A percentile compares a stretch with the other conserved stretches of the same genome.
phyloP scores from a whole-genome alignment of 2,329 filamentous ascomycete genomes.

The Exophiala sp. region DNA sequence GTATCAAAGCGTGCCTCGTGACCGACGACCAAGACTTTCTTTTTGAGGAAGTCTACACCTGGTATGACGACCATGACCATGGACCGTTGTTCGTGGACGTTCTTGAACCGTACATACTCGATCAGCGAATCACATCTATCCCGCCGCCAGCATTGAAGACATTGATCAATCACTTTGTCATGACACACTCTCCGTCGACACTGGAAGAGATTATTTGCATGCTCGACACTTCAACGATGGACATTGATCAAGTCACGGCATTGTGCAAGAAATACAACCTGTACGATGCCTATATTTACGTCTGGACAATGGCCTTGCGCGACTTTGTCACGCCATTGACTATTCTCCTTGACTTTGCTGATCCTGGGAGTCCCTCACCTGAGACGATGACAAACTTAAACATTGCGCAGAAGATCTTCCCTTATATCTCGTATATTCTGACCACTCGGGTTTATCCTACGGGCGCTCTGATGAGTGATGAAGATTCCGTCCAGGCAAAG shows the following conservation, averaged over 20 bases:
- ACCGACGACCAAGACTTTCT: conserved; percentile 76
- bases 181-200: conserved; percentile 65
- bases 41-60: conserved; percentile 85
- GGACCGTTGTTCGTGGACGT: conserved; percentile 78
- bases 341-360: conserved; percentile 51
- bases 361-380: background rate
- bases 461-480: conserved; percentile 65
- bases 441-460: conserved; percentile 90
- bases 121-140: conserved; percentile 65
- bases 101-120: conserved; percentile 80
- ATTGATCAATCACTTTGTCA: conserved; percentile 73
- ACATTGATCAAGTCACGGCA: conserved; percentile 85
- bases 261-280: conserved; percentile 87
- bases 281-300: conserved; percentile 92
- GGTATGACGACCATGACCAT: conserved; percentile 71
- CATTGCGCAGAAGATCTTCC: conserved; percentile 77
- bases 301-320: conserved; percentile 85
- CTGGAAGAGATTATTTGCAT: conserved; percentile 93
- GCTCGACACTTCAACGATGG: conserved; percentile 82
- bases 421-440: conserved; percentile 85
- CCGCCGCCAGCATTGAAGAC: conserved; percentile 82
- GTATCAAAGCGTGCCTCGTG: conserved; percentile 73
- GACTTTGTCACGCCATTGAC: conserved; percentile 90
- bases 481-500: conserved; percentile 70
- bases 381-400: conserved; percentile 33